Conservation (phyloP, 2,329 filamentous ascomycete species). For the Capronia americana region DNA sequence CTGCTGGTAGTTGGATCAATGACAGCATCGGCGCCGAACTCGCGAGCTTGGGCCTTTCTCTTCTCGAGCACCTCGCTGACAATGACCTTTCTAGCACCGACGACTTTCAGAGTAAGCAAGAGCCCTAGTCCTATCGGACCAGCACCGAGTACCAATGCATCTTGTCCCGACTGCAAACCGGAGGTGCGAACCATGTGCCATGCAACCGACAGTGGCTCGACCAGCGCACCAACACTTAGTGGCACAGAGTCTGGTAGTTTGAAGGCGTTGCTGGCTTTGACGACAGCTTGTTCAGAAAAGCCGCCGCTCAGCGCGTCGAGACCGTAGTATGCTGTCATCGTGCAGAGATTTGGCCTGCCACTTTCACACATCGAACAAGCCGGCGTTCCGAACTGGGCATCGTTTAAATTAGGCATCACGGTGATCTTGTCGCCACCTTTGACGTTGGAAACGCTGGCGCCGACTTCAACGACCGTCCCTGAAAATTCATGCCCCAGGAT, state of each 20-base stretch:
- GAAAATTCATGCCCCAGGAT: constrained; percentile 61
- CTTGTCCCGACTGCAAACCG: constrained; percentile 51
- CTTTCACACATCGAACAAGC: constrained; percentile 9
- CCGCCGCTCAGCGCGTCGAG: constrained; percentile 10
- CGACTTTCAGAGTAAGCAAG: constrained; percentile 53
- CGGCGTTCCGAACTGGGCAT: constrained; percentile 3
- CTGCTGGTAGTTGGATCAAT: constrained; percentile 50
- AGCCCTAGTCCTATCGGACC: constrained; percentile 61
- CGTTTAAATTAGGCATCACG: constrained; percentile 6
- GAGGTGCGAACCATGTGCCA: constrained; percentile 61
- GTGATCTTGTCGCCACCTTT: constrained; percentile 13
- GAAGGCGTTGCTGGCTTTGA: constrained; percentile 3
- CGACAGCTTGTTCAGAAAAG: constrained; percentile 10
- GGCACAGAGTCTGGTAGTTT: constrained; percentile 5
- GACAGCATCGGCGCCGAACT: constrained; percentile 58
- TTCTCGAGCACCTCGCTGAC: constrained; percentile 51
- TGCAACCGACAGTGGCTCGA: constrained; percentile 61
- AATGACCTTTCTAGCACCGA: constrained; percentile 54
- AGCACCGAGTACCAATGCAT: constrained; percentile 55
- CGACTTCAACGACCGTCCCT: constrained; percentile 48
- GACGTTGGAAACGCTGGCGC: constrained; percentile 1
- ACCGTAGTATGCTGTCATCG: constrained; percentile 8
- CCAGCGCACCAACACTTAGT: constrained; percentile 45
- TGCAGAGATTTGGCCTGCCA: constrained; percentile 15
- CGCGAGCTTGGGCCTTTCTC: constrained; percentile 55